These are phyloP conservation scores for Carex parvula DNA, from an alignment of 176 grass and related monocot genomes.

Conservation along the genomic window DNA sequence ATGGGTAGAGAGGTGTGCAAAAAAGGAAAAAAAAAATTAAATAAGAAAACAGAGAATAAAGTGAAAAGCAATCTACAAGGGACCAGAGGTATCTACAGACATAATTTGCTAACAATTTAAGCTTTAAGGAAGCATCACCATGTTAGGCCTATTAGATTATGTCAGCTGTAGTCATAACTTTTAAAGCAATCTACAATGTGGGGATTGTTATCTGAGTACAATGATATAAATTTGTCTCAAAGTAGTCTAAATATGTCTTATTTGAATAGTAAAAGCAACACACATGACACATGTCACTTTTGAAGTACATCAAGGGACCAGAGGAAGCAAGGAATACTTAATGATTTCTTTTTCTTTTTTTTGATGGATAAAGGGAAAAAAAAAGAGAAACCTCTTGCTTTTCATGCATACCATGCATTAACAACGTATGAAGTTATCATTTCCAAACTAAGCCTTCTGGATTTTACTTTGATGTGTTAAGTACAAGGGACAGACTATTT, in stretches of 20 bases:
- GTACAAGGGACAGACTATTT: background rate
- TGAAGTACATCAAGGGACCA: slow-evolving; percentile 41
- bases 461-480: slow-evolving; percentile 5
- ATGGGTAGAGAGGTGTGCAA: background rate
- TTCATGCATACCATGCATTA: slow-evolving; percentile 98
- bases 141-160: slow-evolving; percentile 50
- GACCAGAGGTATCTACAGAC: too few species aligned
- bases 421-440: slow-evolving; percentile 38
- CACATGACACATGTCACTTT: slow-evolving; percentile 62
- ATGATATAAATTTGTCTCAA: slow-evolving; percentile 17
- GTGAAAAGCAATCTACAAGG: slow-evolving; percentile 77
- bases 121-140: slow-evolving; percentile 65
- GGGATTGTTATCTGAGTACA: slow-evolving; percentile 10
- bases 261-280: slow-evolving; percentile 43
- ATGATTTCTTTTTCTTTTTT: slow-evolving; percentile 17
- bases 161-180: slow-evolving; percentile 41
- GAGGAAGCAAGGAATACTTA: slow-evolving; percentile 80
- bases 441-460: background rate
- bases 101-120: slow-evolving; percentile 53
- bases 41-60: slow-evolving; percentile 58
- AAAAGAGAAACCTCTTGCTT: slow-evolving; percentile 44
- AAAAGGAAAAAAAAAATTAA: background rate
- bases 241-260: slow-evolving; percentile 68
- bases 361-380: slow-evolving; percentile 34
- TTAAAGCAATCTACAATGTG: slow-evolving; percentile 25